Base-by-base conservation (phyloP, 257 asterid genomes). In the Forsythia viridissima region DNA sequence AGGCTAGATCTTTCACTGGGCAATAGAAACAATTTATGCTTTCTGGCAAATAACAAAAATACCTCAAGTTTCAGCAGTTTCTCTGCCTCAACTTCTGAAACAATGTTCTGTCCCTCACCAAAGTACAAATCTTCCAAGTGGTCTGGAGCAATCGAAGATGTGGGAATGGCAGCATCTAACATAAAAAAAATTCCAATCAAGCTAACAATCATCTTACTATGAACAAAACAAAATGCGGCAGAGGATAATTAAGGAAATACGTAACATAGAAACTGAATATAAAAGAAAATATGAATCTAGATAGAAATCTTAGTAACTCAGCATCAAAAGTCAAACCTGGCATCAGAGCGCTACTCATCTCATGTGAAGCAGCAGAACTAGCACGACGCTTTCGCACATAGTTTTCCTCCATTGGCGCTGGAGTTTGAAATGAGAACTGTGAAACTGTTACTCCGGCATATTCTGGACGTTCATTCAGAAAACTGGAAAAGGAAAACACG, bases 371-470 rank as follows among this genome's bases (percentile, higher is more conserved):
- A 18, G 76, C 65, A 51, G 80, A 79, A 71, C 80, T 57, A 57
- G 67, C 79, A 67, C 82, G 87, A 11, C 84, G 92, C 81, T 88
- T 93, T 73, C 84, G 86, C 40, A 80, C 79, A 77, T 86, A 88
- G 59, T 91, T 83, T 16, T 89, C 91, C 75, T 90, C 94, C 70
- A 89, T 81, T 3, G 89, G 94, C 70, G 87, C 84, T 39, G 97
- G 97, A n/a, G 85, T 86, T 80, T 82, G 89, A 87, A 93, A 92
- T 72, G 96, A 92, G 80, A 93, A 90, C 21, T 74, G 84, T 0
- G 94, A 80, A 70, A 65, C 41, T 24, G 44, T 69, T n/a, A 90
- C 84, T 12, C 90, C 90, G 3, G 83, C 11, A 57, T 57, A 82
- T 63, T 81, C 86, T 5, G 94, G 89, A 80, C 89, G 83, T 72